phyloP scores from a whole-genome alignment of 2,329 filamentous ascomycete species.

The Penicillium crustosum region DNA sequence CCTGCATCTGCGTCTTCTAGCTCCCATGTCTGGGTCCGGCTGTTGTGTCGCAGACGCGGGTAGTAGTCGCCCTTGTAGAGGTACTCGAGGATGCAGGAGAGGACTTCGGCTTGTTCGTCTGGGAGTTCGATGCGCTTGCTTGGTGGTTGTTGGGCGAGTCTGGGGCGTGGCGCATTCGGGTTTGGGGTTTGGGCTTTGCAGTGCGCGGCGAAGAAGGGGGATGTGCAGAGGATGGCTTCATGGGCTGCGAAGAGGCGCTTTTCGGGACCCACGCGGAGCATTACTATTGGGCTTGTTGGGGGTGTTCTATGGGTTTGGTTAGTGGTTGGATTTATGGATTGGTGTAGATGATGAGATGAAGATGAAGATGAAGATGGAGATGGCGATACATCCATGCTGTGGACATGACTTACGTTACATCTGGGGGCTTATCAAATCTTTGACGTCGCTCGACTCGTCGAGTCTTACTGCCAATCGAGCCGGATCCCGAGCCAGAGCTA shows the following conservation, averaged over 20 bases:
- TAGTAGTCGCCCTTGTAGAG: conserved; percentile 95
- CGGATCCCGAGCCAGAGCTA: conserved; percentile 5
- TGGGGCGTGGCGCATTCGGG: conserved; percentile 7
- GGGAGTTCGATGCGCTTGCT: conserved; percentile 75
- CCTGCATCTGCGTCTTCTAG: conserved; percentile 62
- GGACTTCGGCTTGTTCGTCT: conserved; percentile 84
- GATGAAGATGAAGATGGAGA: not conserved
- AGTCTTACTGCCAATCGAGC: conserved; percentile 23
- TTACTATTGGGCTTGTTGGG: conserved; percentile 70
- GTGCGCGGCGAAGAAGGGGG: conserved; percentile 72
- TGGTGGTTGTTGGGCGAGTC: conserved; percentile 21
- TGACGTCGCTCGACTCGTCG: conserved; percentile 29
- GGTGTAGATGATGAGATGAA: not conserved
- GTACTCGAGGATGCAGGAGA: conserved; percentile 86
- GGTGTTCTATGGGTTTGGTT: conserved; percentile 48
- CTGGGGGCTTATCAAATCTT: conserved; percentile 34
- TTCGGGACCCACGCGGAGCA: conserved; percentile 75
- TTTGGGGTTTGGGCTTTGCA: conserved; percentile 55
- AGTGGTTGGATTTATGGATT: not conserved
- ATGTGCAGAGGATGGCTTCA: conserved; percentile 76
- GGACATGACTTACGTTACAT: conserved; percentile 35
- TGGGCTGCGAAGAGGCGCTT: conserved; percentile 89
- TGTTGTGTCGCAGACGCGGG: conserved; percentile 78
- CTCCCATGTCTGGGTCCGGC: conserved; percentile 75
- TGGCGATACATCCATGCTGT: not conserved